These are phyloP conservation scores for Kwoniella botswanensis DNA, from an alignment of 768 basidiomycete species.

Conservation along the genomic window DNA sequence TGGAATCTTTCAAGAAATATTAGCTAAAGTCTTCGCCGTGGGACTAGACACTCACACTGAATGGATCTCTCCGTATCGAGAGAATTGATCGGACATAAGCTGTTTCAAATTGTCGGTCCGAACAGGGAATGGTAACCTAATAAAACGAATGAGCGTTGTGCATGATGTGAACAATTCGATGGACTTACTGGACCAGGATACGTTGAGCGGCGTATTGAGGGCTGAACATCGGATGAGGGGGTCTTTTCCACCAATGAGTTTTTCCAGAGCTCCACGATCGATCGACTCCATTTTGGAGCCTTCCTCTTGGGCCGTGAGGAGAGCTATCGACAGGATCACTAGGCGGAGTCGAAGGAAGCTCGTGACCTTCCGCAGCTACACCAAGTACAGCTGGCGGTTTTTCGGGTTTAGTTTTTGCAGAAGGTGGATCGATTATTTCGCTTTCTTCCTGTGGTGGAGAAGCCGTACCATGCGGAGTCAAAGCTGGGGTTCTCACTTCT, in stretches of 20 bases:
- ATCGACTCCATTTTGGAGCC: background rate
- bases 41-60: slow-evolving; percentile 23
- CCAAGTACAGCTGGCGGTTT: slow-evolving; percentile 13
- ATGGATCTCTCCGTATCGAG: slow-evolving; percentile 28
- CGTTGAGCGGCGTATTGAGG: slow-evolving; percentile 28
- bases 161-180: background rate
- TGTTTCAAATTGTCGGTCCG: slow-evolving; percentile 12
- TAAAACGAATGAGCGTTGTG: background rate
- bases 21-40: background rate
- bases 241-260: slow-evolving; percentile 20
- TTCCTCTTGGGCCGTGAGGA: background rate
- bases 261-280: background rate
- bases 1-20: slow-evolving; percentile 23
- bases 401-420: background rate
- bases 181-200: slow-evolving; percentile 32
- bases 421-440: slow-evolving; percentile 3
- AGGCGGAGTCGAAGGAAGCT: slow-evolving; percentile 4
- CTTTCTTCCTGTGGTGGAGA: slow-evolving; percentile 2
- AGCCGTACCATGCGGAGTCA: slow-evolving; percentile 4
- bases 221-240: slow-evolving; percentile 39
- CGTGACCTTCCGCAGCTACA: slow-evolving; percentile 6
- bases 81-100: slow-evolving; percentile 34
- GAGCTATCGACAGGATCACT: background rate
- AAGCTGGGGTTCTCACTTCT: slow-evolving; percentile 4
- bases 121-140: slow-evolving; percentile 37